These are phyloP conservation scores for Begonia loranthoides DNA, from an alignment of 306 rosid genomes.

Conservation along the genomic window DNA sequence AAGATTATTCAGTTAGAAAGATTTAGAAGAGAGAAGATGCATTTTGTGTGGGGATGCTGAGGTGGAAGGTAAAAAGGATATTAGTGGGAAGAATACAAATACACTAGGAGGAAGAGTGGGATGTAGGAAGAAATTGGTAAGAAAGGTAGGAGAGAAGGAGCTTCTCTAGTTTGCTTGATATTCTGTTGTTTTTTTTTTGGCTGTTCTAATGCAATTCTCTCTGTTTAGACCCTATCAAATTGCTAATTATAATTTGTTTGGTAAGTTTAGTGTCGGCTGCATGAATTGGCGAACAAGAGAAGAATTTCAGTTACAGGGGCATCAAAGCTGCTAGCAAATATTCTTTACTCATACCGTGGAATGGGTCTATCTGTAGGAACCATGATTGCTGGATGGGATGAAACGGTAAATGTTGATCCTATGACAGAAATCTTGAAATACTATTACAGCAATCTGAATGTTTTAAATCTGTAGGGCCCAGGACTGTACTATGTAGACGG, in stretches of 20 bases:
- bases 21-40: too few species aligned
- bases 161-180: too few species aligned
- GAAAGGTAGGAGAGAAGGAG: too few species aligned
- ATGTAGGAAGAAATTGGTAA: neutral
- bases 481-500: slow-evolving; percentile 91
- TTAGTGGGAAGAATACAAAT: too few species aligned
- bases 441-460: too few species aligned
- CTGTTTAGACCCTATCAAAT: too few species aligned
- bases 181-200: too few species aligned
- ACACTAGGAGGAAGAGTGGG: neutral
- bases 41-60: too few species aligned
- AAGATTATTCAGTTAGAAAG: neutral
- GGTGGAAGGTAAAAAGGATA: too few species aligned
- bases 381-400: slow-evolving; percentile 99
- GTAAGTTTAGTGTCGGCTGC: slow-evolving; percentile 54
- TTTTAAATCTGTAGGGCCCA: slow-evolving; percentile 53
- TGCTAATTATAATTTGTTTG: slow-evolving; percentile 6
- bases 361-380: slow-evolving; percentile 97
- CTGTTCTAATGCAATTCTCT: too few species aligned
- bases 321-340: slow-evolving; percentile 86
- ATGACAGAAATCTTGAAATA: neutral
- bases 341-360: slow-evolving; percentile 88
- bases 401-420: slow-evolving; percentile 44
- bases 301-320: slow-evolving; percentile 98
- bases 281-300: slow-evolving; percentile 81